These are phyloP conservation scores for Cyphellophora europaea DNA, from an alignment of 2,329 filamentous ascomycete genomes.

Conservation along the genomic window DNA sequence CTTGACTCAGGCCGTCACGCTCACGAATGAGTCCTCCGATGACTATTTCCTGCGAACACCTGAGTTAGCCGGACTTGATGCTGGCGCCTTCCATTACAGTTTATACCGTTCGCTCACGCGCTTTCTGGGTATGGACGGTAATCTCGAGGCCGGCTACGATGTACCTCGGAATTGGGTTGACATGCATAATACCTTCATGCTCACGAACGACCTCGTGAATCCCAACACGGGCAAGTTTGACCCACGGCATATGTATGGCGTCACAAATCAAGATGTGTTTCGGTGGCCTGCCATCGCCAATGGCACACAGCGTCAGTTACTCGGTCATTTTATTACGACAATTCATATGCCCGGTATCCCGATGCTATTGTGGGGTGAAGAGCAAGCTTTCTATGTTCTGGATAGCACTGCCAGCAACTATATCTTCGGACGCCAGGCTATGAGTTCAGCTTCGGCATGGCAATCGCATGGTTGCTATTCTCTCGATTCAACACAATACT, in stretches of 20 bases:
- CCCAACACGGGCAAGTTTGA: conserved; percentile 53
- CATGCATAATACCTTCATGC: conserved; percentile 47
- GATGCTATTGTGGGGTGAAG: conserved; percentile 54
- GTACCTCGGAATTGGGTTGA: conserved; percentile 45
- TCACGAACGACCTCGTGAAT: conserved; percentile 52
- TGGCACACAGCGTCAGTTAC: conserved; percentile 47
- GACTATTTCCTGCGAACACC: conserved; percentile 43
- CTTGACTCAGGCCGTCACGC: conserved; percentile 37
- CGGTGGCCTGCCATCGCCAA: conserved; percentile 52
- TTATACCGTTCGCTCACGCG: conserved; percentile 54
- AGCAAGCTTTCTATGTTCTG: conserved; percentile 55
- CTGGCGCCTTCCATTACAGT: conserved; percentile 54
- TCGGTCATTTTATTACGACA: conserved; percentile 51
- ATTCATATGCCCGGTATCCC: conserved; percentile 53
- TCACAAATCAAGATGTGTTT: conserved; percentile 58
- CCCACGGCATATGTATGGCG: conserved; percentile 55
- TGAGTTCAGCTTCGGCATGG: conserved; percentile 54
- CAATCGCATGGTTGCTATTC: conserved; percentile 56
- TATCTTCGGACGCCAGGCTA: conserved; percentile 55
- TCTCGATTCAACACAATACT: conserved; percentile 47
- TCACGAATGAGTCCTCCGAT: conserved; percentile 34
- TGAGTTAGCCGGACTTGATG: conserved; percentile 42
- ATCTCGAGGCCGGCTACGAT: conserved; percentile 45
- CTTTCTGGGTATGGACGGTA: conserved; percentile 52
- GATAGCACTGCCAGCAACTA: conserved; percentile 58